Conservation (phyloP, 2,329 filamentous ascomycete species). For the Penicillium sp. region DNA sequence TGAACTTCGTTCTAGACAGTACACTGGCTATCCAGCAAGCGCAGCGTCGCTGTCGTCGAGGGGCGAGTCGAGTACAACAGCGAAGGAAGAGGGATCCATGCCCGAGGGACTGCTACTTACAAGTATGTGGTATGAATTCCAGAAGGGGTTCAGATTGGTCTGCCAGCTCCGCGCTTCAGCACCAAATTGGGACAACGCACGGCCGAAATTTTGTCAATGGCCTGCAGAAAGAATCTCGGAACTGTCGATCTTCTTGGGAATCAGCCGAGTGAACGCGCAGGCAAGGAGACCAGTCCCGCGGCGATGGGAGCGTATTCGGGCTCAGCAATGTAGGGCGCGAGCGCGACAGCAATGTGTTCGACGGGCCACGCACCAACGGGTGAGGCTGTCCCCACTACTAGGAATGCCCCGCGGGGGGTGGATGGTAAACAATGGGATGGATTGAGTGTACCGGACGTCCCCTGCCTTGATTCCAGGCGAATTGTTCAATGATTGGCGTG, state of each 20-base stretch:
- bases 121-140: conserved; percentile 18
- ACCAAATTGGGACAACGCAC: conserved; percentile 5
- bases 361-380: conserved; percentile 6
- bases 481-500: too few species aligned
- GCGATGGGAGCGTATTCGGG: conserved; percentile 3
- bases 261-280: conserved; percentile 2
- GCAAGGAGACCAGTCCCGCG: conserved; percentile 1
- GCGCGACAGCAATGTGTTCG: conserved; percentile 24
- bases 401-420: conserved; percentile 18
- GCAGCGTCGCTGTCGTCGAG: conserved; percentile 3
- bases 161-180: conserved; percentile 4
- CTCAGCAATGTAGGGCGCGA: too few species aligned
- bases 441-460: background rate
- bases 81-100: background rate
- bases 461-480: background rate
- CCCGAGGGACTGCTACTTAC: conserved; percentile 12
- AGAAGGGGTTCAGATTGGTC: conserved; percentile 1
- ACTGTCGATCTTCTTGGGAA: conserved; percentile 17
- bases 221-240: conserved; percentile 14
- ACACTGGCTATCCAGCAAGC: conserved; percentile 8
- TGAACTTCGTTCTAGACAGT: conserved; percentile 8
- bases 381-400: conserved; percentile 13
- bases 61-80: conserved; percentile 2
- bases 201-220: conserved; percentile 18
- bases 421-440: conserved; percentile 3